Base-by-base conservation (phyloP, 1,284 basidiomycete genomes). In the Tremellales sp. region DNA sequence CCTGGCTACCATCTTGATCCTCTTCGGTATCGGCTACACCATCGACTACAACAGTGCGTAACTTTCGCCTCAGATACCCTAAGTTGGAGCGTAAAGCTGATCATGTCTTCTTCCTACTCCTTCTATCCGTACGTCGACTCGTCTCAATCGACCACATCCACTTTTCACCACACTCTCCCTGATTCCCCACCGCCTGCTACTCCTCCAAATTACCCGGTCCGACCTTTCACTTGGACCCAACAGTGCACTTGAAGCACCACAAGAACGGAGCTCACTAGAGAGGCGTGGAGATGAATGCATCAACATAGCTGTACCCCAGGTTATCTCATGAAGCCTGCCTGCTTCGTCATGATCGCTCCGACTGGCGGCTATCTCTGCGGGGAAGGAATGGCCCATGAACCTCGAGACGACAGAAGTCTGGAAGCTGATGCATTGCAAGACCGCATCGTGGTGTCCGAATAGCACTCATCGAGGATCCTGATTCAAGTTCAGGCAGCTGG, bases 31-130 rank as follows among this genome's bases (percentile, higher is more conserved):
- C 61, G 87, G 90, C 46, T 96, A 93, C 77, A 87, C 87, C 60
- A 79, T 92, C 64, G 89, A 91, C 77, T 91, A 91, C 76, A 84
- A 91, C 77, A 89, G 88, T 90, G 75, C 73, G 88, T 85, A 23
- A 19, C 21, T 40, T 43, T 12, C 10, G 40, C 37, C 40, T 8
- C 35, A 24, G 40, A 17, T 27, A 13, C 15, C 19, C 35, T 24
- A n/a, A 26, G n/a, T 6, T 12, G 24, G n/a, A 40, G 17, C 35
- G 19, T 40, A 35, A 24, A 52, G 45, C 43, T 26, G 24, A 26
- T 40, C 35, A 15, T 26, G 36, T 23, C 24, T 21, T 37, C 48
- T 15, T 23, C n/a, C 23, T 12, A 31, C 43, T 40, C 12, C 22
- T 45, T 3, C 35, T n/a, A 23, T 43, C 31, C 33, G 17, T 10